Evolutionary conservation across 352 stramenopile species (phyloP), one percentile per base, ranked within the genome.

Genomic region (Phytopythium vexans): DNA sequence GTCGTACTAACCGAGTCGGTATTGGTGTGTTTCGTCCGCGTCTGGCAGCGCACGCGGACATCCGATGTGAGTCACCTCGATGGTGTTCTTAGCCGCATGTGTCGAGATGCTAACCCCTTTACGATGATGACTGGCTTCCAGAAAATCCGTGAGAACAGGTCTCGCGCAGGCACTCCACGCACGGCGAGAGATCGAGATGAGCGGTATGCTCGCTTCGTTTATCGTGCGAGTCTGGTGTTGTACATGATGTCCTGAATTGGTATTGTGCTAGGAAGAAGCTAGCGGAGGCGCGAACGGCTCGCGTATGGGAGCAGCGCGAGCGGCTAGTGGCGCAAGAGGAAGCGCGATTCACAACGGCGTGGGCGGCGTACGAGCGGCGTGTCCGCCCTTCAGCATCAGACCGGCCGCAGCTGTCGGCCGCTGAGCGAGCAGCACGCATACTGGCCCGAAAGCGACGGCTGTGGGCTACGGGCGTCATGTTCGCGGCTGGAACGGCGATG

Each of bases 101-200:
- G 33, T 52, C 34, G 16, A 41, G 1, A n/a, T 38, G 11, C 8
- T 55, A n/a, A 48, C 21, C 41, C 5, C 33, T 49, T 34, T 34
- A 12, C 21, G 16, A 43, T 43, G 14, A 33, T 37, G 36, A 43
- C 12, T 15, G 40, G 6, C 16, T 27, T 41, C 14, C 39, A 88
- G 79, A 86, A 86, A 72, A 74, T 84, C 40, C 72, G 66, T 2
- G 74, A 88, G 48, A 89, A 89, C 53, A 82, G 68, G 41, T 58
- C 79, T 48, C 73, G 51, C 27, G 60, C 68, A 4, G 51, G 35
- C 39, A 77, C 62, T 27, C 60, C 66, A 31, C 60, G 54, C 3
- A 58, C 67, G 16, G 12, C 36, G 15, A 47, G 60, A 40, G 62
- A 49, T 2, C 44, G 62, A 33, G 68, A 78, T 11, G 56, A 70